Base-by-base conservation (phyloP, 2,329 filamentous ascomycete genomes). In the Neofusicoccum umdonicola region DNA sequence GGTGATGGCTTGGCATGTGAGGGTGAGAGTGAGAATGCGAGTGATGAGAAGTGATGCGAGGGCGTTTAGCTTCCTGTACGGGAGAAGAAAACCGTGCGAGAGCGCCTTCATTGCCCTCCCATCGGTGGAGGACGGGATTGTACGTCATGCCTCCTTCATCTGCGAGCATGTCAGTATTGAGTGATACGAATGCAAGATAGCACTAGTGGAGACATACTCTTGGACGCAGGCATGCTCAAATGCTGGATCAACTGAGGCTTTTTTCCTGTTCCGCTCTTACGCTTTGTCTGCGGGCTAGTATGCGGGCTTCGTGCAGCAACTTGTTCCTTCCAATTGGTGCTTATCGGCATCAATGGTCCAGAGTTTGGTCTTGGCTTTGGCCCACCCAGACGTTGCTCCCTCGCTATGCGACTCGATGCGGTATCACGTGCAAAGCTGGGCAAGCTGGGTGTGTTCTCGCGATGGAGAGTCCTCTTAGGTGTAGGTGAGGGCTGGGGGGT, bases 101-200 rank as follows among this genome's bases (percentile, higher is more conserved):
- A 39, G 85, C 90, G 71, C 92, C 94, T 75, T 99, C 95, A 71
- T 99, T 99, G 61, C 95, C 95, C 82, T 99, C 95, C 95, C 95
- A 99, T 57, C 88, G 86, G 73, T 89, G 95, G 8, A 91, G 90
- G 34, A 85, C 82, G 6, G 95, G 92, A 73, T 99, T 98, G 76
- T 97, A 99, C 63, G 88, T 89, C 95, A 99, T 99, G 68, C 94
- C 95, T 77, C 97, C 95, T 66, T 97, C 86, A 72, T 89, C 92
- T 94, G 70, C 45, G 63, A 65, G 66, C 17, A 2, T 31, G 65
- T 70, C 69, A 71, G 67, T 54, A 9, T 37, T 17, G 48, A 54
- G 34, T 15, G 37, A 39, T 15, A 39, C 37, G 11, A 68, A 54
- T 57, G 56, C n/a, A 19, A 51, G 60, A 41, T 13, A 35, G 7